Conservation (phyloP, 352 stramenopile species). For the Globisporangium splendens region DNA sequence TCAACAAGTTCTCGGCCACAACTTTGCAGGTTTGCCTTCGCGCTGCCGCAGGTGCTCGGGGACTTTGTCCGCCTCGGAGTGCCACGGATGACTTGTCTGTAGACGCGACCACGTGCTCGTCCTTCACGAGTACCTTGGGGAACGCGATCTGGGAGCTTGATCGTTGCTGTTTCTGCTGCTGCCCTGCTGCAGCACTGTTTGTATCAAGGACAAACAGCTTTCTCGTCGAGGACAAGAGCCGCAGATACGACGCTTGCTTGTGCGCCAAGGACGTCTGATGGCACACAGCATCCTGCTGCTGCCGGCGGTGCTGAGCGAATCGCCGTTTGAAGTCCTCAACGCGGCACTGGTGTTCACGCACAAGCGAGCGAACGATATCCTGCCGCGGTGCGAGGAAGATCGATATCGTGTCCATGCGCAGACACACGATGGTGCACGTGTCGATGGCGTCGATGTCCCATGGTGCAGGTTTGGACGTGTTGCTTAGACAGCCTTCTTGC, state of each 20-base stretch:
- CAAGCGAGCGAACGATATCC: too few relatives aligned
- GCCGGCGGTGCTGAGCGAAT: conserved; percentile 21
- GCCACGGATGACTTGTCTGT: neutral
- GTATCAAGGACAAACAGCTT: neutral
- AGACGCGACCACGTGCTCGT: neutral
- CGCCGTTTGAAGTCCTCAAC: conserved; percentile 43
- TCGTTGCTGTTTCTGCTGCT: neutral
- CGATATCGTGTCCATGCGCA: conserved; percentile 54
- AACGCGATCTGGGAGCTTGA: conserved; percentile 30
- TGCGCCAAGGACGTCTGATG: neutral
- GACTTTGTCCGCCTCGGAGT: too few relatives aligned
- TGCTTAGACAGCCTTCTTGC: conserved; percentile 53
- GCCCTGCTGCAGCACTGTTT: neutral
- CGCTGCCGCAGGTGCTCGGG: too few relatives aligned
- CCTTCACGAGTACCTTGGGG: conserved; percentile 37
- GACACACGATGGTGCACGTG: conserved; percentile 51
- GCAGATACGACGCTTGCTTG: conserved; percentile 11
- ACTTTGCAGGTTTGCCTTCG: too few relatives aligned
- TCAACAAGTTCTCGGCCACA: neutral
- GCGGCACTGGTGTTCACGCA: too few relatives aligned
- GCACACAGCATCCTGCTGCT: neutral
- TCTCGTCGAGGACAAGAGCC: conserved; percentile 2
- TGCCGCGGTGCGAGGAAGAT: conserved; percentile 54
- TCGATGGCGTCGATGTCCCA: conserved; percentile 65
- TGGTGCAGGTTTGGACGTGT: conserved; percentile 27